Evolutionary conservation across 139 green algal species (phyloP).

Genomic region (Chlamydomonas asymmetrica): DNA sequence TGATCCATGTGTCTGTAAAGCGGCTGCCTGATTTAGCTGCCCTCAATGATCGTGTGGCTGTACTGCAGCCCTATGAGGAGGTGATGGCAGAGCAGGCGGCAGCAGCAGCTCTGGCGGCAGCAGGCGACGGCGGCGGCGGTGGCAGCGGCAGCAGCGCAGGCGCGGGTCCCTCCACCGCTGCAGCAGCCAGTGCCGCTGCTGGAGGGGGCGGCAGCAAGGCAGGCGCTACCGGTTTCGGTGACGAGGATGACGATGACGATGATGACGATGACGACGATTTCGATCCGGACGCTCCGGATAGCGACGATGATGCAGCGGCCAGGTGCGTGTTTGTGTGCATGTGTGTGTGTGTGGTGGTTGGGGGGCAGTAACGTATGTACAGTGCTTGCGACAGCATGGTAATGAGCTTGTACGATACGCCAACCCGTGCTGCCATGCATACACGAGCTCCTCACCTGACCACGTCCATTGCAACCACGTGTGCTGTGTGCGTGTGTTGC

Average conservation of each 20-base stretch:
- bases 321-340: too few relatives aligned
- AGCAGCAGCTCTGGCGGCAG: background rate
- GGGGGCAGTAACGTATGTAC: background rate
- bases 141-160: background rate
- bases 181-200: background rate
- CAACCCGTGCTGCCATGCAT: background rate
- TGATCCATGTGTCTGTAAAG: too few relatives aligned
- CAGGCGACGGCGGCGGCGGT: background rate
- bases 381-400: background rate
- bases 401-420: background rate
- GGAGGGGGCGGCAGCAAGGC: background rate
- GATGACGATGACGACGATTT: constrained; percentile 31
- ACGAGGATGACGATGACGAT: constrained; percentile 13
- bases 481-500: too few relatives aligned
- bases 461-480: too few relatives aligned
- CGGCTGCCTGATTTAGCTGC: background rate
- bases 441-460: background rate
- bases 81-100: background rate
- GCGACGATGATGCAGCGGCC: background rate
- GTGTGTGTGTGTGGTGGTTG: too few relatives aligned
- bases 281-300: constrained; percentile 2
- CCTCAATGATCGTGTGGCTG: background rate
- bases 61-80: constrained; percentile 16
- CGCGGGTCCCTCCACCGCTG: background rate
- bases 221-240: background rate